A percentile compares a stretch with the other conserved stretches of the same genome.
phyloP scores from a whole-genome alignment of 768 basidiomycete genomes.

The Amanita molliuscula region DNA sequence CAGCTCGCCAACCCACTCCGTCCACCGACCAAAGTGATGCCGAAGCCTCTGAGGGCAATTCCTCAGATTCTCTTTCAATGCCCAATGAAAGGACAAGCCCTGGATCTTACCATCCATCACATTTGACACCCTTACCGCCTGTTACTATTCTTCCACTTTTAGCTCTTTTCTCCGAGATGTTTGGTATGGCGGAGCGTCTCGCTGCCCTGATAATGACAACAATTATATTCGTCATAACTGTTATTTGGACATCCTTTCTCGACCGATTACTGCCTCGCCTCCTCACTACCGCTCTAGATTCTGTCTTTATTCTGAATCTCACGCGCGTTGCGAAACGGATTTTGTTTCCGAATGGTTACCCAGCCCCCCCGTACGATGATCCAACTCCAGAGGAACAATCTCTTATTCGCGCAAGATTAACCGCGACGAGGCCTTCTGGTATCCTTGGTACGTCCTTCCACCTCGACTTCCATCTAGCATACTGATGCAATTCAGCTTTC shows the following conservation, averaged over 20 bases:
- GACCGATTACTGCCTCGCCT: slow-evolving; percentile 69
- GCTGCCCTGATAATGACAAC: slow-evolving; percentile 37
- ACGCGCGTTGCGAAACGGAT: slow-evolving; percentile 52
- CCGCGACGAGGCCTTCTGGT: slow-evolving; percentile 27
- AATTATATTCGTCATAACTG: slow-evolving; percentile 33
- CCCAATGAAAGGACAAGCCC: background rate
- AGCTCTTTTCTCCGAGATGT: slow-evolving; percentile 36
- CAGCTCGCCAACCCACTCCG: slow-evolving; percentile 9
- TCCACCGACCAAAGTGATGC: slow-evolving; percentile 6
- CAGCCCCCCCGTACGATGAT: slow-evolving; percentile 59
- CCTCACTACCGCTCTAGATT: slow-evolving; percentile 42
- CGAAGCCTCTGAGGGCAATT: background rate
- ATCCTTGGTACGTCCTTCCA: slow-evolving; percentile 20
- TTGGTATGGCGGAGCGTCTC: slow-evolving; percentile 37
- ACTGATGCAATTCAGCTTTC: slow-evolving; percentile 19
- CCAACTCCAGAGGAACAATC: slow-evolving; percentile 72
- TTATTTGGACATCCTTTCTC: slow-evolving; percentile 42
- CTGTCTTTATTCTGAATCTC: slow-evolving; percentile 39
- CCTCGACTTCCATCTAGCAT: background rate
- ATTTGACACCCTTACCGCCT: background rate
- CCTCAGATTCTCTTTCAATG: background rate
- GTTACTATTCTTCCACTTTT: slow-evolving; percentile 26
- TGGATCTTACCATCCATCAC: background rate
- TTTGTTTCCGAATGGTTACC: slow-evolving; percentile 87
- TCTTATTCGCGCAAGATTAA: slow-evolving; percentile 36